These are phyloP conservation scores for Talaromyces pinophilus DNA, from an alignment of 2,329 filamentous ascomycete species.

Conservation along the genomic window DNA sequence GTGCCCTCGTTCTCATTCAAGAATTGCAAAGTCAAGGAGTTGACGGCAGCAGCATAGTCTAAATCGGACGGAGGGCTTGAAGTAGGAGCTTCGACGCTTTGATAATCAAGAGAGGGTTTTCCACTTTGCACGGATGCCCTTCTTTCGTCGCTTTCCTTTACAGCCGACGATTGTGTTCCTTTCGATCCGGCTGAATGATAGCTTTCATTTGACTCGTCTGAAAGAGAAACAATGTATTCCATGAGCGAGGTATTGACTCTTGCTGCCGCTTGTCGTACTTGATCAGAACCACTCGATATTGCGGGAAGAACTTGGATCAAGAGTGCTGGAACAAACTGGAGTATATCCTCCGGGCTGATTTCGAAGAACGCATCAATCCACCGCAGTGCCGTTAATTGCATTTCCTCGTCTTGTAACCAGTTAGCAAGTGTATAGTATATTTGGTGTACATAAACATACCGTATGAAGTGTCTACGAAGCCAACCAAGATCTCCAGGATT, in stretches of 20 bases:
- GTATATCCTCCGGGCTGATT: slow-evolving; percentile 93
- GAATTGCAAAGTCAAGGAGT: slow-evolving; percentile 87
- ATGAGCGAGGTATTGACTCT: slow-evolving; percentile 88
- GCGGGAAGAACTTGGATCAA: slow-evolving; percentile 89
- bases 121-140: slow-evolving; percentile 46
- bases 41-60: slow-evolving; percentile 95
- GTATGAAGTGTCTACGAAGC: slow-evolving; percentile 79
- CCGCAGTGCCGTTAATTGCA: slow-evolving; percentile 82
- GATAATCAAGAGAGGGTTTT: slow-evolving; percentile 32
- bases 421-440: slow-evolving; percentile 24
- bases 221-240: slow-evolving; percentile 89
- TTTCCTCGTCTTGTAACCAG: slow-evolving; percentile 72
- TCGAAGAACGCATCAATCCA: slow-evolving; percentile 98
- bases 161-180: slow-evolving; percentile 41
- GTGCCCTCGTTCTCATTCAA: slow-evolving; percentile 97
- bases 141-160: slow-evolving; percentile 42
- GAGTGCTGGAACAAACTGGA: slow-evolving; percentile 90
- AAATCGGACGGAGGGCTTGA: slow-evolving; percentile 62
- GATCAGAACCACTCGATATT: slow-evolving; percentile 87
- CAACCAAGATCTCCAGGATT: slow-evolving; percentile 87
- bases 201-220: slow-evolving; percentile 63
- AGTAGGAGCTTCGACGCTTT: slow-evolving; percentile 48
- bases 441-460: slow-evolving; percentile 51
- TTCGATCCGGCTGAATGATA: slow-evolving; percentile 34
- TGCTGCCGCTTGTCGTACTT: slow-evolving; percentile 82